phyloP scores from a whole-genome alignment of 192 early-diverging fungal species.

The Coemansia sp. region DNA sequence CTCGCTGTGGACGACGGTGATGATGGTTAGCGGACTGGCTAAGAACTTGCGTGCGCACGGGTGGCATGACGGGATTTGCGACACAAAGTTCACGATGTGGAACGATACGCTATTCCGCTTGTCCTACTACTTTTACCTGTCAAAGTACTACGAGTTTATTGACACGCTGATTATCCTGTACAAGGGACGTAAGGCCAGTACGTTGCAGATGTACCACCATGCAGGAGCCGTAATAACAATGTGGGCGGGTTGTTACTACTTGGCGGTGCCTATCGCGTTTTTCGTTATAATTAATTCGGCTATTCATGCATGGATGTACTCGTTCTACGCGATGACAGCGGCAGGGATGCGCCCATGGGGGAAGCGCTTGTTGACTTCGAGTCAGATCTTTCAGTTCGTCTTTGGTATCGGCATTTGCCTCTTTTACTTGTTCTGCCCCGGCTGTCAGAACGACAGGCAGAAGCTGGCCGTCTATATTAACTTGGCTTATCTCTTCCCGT shows the following conservation, averaged over 20 bases:
- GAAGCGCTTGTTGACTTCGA: slow-evolving; percentile 76
- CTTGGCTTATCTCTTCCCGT: slow-evolving; percentile 71
- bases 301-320: slow-evolving; percentile 88
- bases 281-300: slow-evolving; percentile 80
- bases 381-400: slow-evolving; percentile 87
- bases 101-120: slow-evolving; percentile 68
- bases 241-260: slow-evolving; percentile 77
- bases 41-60: slow-evolving; percentile 55
- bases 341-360: slow-evolving; percentile 72
- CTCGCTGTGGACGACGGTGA: slow-evolving; percentile 70
- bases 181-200: slow-evolving; percentile 69
- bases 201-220: slow-evolving; percentile 87
- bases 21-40: slow-evolving; percentile 58
- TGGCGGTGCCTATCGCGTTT: slow-evolving; percentile 78
- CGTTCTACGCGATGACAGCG: slow-evolving; percentile 74
- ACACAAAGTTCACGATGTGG: slow-evolving; percentile 66
- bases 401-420: slow-evolving; percentile 68
- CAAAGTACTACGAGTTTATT: slow-evolving; percentile 86
- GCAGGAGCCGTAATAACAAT: slow-evolving; percentile 86
- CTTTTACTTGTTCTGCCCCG: slow-evolving; percentile 65
- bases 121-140: slow-evolving; percentile 84
- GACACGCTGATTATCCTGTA: slow-evolving; percentile 83
- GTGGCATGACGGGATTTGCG: slow-evolving; percentile 66
- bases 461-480: slow-evolving; percentile 68
- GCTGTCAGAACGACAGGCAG: slow-evolving; percentile 61